A percentile compares a stretch with the other conserved stretches of the same genome.
Evolutionary conservation across 2,329 filamentous ascomycete species (phyloP).

Genomic region (Penicillium sp.): DNA sequence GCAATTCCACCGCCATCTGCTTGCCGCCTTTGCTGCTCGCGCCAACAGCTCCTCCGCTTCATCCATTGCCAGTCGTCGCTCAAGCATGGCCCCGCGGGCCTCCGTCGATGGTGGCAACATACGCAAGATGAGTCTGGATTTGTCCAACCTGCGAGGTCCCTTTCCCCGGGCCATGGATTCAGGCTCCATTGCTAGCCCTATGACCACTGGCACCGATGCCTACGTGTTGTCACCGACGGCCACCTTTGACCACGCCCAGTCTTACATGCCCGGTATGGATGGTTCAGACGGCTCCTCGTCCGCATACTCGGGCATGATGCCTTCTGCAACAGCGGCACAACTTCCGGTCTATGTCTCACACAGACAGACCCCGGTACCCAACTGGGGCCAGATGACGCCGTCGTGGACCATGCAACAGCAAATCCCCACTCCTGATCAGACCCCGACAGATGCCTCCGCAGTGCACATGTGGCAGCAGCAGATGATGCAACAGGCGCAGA

Average conservation of each 20-base stretch:
- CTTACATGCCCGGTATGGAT: conserved; percentile 24
- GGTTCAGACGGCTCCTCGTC: conserved; percentile 11
- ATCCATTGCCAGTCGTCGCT: conserved; percentile 28
- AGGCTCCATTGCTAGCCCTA: conserved; percentile 26
- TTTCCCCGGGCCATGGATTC: conserved; percentile 24
- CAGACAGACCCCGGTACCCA: conserved; percentile 18
- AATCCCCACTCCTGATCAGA: conserved; percentile 18
- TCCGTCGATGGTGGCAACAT: conserved; percentile 24
- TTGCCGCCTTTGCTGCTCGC: conserved; percentile 32
- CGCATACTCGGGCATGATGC: conserved; percentile 20
- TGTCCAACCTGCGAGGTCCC: conserved; percentile 29
- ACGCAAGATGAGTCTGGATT: conserved; percentile 37
- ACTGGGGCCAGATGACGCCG: conserved; percentile 17
- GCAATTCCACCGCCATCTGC: conserved; percentile 35
- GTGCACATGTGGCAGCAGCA: conserved; percentile 27
- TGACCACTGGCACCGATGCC: conserved; percentile 14
- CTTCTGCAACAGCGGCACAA: conserved; percentile 19
- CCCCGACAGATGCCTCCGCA: conserved; percentile 20
- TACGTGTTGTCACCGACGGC: conserved; percentile 27
- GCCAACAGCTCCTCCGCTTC: conserved; percentile 16
- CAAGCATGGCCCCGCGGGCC: conserved; percentile 25
- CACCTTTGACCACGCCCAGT: conserved; percentile 21
- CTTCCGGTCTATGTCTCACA: conserved; percentile 29
- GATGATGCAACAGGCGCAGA: conserved; percentile 25
- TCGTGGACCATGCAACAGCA: conserved; percentile 28